Evolutionary conservation across 169 alveolate genomes (phyloP).

Genomic region (Cryptosporidium xiaoi): DNA sequence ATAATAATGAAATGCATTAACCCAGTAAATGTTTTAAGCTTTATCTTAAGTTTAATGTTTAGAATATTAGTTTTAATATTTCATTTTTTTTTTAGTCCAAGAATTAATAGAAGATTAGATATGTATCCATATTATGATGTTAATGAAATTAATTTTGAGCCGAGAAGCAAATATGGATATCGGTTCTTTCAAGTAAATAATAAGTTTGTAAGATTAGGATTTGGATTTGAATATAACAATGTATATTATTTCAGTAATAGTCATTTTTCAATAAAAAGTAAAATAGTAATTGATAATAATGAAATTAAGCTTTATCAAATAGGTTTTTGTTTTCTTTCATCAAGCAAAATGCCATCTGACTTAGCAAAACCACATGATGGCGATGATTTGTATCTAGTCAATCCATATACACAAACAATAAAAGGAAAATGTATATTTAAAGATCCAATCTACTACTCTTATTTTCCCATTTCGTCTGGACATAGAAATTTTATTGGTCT

Average conservation of each 20-base stretch:
- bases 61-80: background rate
- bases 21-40: background rate
- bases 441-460: slow-evolving; percentile 32
- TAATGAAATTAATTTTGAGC: slow-evolving; percentile 12
- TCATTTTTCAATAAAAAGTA: slow-evolving; percentile 15
- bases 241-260: slow-evolving; percentile 60
- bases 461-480: slow-evolving; percentile 30
- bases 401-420: slow-evolving; percentile 52
- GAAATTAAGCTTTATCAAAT: slow-evolving; percentile 33
- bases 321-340: slow-evolving; percentile 31
- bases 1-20: background rate
- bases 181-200: slow-evolving; percentile 27
- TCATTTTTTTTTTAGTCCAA: slow-evolving; percentile 5
- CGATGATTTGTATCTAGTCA: slow-evolving; percentile 33
- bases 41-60: background rate
- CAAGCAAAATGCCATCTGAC: slow-evolving; percentile 3
- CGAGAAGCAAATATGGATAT: slow-evolving; percentile 30
- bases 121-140: slow-evolving; percentile 25
- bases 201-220: slow-evolving; percentile 38
- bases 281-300: slow-evolving; percentile 16
- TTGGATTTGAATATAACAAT: slow-evolving; percentile 64
- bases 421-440: slow-evolving; percentile 58
- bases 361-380: slow-evolving; percentile 27
- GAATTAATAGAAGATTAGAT: slow-evolving; percentile 19
- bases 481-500: slow-evolving; percentile 61